phyloP scores from a whole-genome alignment of 2,329 filamentous ascomycete genomes.

The Chaetomiaceae sp. region DNA sequence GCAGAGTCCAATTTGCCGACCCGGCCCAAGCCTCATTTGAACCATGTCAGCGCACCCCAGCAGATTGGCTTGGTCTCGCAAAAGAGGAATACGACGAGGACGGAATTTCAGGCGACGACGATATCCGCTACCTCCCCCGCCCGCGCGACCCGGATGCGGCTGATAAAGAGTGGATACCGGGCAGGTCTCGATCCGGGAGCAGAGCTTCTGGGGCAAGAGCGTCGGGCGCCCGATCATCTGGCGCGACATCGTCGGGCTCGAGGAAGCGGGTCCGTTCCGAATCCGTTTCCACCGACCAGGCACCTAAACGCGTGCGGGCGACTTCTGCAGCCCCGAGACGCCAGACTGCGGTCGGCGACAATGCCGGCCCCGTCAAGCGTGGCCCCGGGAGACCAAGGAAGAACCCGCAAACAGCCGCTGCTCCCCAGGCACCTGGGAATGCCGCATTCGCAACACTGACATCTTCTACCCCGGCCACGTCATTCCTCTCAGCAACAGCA shows the following conservation, averaged over 20 bases:
- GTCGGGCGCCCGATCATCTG: neutral
- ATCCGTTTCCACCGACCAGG: neutral
- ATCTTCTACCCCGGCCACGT: too few relatives aligned
- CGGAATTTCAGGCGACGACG: neutral
- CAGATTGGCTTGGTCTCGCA: neutral
- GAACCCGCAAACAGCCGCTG: neutral
- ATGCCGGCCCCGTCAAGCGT: neutral
- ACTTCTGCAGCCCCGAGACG: neutral
- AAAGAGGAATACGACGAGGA: neutral
- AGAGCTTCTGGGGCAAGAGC: too few relatives aligned
- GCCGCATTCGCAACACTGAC: neutral
- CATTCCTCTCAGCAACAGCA: too few relatives aligned
- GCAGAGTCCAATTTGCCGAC: neutral
- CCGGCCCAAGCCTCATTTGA: neutral
- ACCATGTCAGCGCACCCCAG: neutral
- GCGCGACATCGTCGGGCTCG: neutral
- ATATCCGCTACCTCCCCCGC: too few relatives aligned
- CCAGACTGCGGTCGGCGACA: neutral
- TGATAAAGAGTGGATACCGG: too few relatives aligned
- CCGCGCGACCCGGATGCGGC: too few relatives aligned
- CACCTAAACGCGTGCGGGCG: neutral
- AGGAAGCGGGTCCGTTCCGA: neutral
- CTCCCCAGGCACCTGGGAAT: neutral
- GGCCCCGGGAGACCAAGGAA: neutral
- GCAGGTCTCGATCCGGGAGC: too few relatives aligned